Conservation (phyloP, 83 land plant species). For the Diphasiastrum complanatum region DNA sequence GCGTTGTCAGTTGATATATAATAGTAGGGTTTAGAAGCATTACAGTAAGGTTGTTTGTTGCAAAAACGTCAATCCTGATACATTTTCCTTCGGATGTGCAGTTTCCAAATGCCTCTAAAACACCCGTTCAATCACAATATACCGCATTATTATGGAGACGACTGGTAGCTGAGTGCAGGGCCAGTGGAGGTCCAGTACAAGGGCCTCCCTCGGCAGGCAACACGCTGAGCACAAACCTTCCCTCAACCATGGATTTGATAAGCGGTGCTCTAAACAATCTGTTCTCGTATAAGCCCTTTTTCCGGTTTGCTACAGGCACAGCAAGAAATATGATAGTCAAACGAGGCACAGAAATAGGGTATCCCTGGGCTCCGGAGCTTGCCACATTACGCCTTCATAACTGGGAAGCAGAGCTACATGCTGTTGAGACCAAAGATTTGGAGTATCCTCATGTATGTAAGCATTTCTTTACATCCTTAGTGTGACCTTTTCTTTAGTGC, state of each 20-base stretch:
- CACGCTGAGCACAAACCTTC: no score
- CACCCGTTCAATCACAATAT: no score
- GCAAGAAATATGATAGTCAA: conserved; percentile 37
- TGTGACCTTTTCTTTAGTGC: not conserved
- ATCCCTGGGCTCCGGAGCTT: conserved; percentile 45
- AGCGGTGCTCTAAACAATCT: conserved; percentile 35
- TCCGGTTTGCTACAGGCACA: conserved; percentile 32
- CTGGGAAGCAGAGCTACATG: conserved; percentile 37
- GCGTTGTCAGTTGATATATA: no score
- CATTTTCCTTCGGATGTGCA: no score
- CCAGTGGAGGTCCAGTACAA: no score
- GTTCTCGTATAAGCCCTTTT: conserved; percentile 41
- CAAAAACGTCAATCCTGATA: no score
- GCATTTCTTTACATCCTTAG: not conserved
- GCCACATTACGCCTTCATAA: conserved; percentile 22
- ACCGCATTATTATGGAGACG: no score
- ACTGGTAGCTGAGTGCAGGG: no score
- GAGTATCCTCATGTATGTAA: conserved; percentile 33
- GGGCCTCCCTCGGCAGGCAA: no score
- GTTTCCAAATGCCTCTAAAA: no score
- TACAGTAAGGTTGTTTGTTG: no score
- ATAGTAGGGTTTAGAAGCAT: no score
- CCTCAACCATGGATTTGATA: conserved; percentile 30
- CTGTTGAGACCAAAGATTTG: conserved; percentile 20
- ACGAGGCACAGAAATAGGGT: conserved; percentile 36